Evolutionary conservation across 1,284 basidiomycete species (phyloP), one percentile per base, ranked within the genome.

Genomic region (Rhizoctonia solani): DNA sequence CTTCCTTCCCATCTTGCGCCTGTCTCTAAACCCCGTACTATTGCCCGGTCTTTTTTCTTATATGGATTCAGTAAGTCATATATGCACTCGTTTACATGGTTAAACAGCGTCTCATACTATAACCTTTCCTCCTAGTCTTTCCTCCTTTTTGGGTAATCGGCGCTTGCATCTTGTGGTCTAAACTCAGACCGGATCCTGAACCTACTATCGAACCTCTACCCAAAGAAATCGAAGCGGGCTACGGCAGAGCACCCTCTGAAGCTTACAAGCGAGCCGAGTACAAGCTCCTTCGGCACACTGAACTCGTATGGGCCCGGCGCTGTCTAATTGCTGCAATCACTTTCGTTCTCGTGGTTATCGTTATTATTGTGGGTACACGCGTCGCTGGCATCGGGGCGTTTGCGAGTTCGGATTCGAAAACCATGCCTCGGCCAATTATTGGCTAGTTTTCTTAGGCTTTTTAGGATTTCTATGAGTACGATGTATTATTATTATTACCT

Each of bases 401-500:
- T 65, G 61, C 61, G 16, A 19, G 32, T 34, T 34, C 42, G 39
- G 4, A 44, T 59, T 59, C n/a, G 25, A 49, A 16, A 6, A 5
- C 14, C 5, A 44, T 21, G 16, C 41, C 41, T 5, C 14, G 14
- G 11, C 11, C 32, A 4, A 34, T 34, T 4, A 11, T 11, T 34
- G 11, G n/a, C 27, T 29, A 13, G 25, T 16, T n/a, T 4, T 47
- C 3, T 59, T 44, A 21, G 19, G 30, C 13, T 34, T 21, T 32
- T 19, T 13, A 19, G 32, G 27, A 16, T 21, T 30, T 47, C 21
- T 59, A 44, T 42, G n/a, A n/a, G n/a, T 32, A 29, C 32, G 11
- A n/a, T 61, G 56, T 61, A 49, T 61, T 44, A 61, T 61, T 50
- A 61, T 61, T 61, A 61, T 61, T 44, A 58, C 54, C 42, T 37